phyloP scores from a whole-genome alignment of 768 basidiomycete species.

The Boletus speciosus region DNA sequence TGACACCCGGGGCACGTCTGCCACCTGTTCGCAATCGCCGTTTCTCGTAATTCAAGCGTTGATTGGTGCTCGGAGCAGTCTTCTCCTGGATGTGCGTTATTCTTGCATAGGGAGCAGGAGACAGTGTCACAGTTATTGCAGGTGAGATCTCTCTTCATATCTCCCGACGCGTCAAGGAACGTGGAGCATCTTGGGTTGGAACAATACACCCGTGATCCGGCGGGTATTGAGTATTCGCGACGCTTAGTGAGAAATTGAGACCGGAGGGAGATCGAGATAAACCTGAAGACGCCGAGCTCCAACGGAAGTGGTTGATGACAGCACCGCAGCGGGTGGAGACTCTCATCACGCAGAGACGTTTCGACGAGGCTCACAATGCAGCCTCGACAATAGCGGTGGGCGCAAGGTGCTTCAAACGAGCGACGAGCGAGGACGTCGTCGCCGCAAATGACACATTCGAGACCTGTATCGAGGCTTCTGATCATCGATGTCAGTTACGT shows the following conservation, averaged over 20 bases:
- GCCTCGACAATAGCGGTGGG: slow-evolving; percentile 44
- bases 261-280: slow-evolving; percentile 29
- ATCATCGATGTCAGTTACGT: not conserved
- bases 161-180: slow-evolving; percentile 45
- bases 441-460: slow-evolving; percentile 40
- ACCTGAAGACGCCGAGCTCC: slow-evolving; percentile 19
- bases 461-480: not conserved
- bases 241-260: slow-evolving; percentile 40
- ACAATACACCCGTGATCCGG: slow-evolving; percentile 47
- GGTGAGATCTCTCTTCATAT: slow-evolving; percentile 12
- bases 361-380: slow-evolving; percentile 43
- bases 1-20: slow-evolving; percentile 62
- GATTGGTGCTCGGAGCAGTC: slow-evolving; percentile 43
- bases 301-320: slow-evolving; percentile 39
- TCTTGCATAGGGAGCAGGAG: slow-evolving; percentile 51
- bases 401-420: slow-evolving; percentile 41
- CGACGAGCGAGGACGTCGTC: slow-evolving; percentile 28
- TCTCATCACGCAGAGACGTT: slow-evolving; percentile 45
- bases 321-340: slow-evolving; percentile 50
- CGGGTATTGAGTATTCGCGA: slow-evolving; percentile 43
- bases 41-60: slow-evolving; percentile 39
- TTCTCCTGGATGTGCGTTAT: slow-evolving; percentile 37
- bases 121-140: slow-evolving; percentile 41
- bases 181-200: slow-evolving; percentile 47
- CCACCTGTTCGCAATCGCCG: slow-evolving; percentile 48